A percentile compares a stretch with the other conserved stretches of the same genome.
These are phyloP conservation scores for Penicillium griseofulvum DNA, from an alignment of 2,329 filamentous ascomycete genomes.

Conservation along the genomic window DNA sequence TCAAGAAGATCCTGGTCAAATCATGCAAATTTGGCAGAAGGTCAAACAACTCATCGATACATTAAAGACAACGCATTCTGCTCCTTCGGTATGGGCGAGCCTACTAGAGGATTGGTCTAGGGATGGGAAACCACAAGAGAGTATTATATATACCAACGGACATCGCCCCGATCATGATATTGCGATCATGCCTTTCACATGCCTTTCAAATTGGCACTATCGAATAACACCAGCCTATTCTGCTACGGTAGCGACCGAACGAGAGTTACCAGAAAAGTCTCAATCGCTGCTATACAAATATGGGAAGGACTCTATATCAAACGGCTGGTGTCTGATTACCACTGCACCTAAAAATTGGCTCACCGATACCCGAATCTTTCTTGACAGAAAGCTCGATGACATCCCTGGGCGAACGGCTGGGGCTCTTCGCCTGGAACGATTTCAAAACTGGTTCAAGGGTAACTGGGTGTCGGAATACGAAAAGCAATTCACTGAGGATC, in stretches of 20 bases:
- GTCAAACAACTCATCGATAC: not conserved
- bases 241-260: not conserved
- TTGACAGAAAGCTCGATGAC: not conserved
- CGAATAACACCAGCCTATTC: not conserved
- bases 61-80: not conserved
- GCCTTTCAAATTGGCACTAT: not conserved
- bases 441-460: not conserved
- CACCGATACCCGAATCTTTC: not conserved
- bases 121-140: not conserved
- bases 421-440: not conserved
- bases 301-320: not conserved
- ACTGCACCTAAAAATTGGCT: not conserved
- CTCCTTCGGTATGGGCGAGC: not conserved
- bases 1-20: not conserved
- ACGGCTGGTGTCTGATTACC: no score
- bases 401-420: not conserved
- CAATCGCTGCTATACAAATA: no score
- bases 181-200: not conserved
- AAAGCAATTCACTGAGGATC: accelerated
- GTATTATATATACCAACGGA: not conserved
- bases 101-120: not conserved
- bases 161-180: not conserved
- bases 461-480: not conserved
- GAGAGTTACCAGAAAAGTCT: not conserved
- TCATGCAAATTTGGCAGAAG: not conserved